Evolutionary conservation across 176 grass and related monocot genomes (phyloP), one percentile per base, ranked within the genome.

Genomic region (Coix lacrymajobi): DNA sequence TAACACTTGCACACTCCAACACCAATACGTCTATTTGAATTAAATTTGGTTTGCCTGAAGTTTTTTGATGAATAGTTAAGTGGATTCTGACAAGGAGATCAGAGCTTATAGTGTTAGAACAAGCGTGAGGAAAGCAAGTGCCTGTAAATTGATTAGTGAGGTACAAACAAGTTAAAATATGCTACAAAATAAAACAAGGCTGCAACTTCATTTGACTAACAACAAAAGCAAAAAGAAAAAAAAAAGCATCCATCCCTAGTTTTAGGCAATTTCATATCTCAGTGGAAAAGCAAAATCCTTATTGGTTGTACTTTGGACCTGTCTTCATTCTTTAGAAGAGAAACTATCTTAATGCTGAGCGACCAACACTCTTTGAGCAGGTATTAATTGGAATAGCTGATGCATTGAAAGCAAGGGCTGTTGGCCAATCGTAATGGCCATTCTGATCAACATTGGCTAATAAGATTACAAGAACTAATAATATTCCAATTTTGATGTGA

Each of bases 401-500:
- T 80, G 44, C 43, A 67, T 11, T 33, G 7, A 40, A 25, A 75
- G 20, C 17, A 49, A 38, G 28, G 36, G 36, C 36, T 79, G 22
- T 73, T 88, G 43, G n/a, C 43, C 44, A 80, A 80, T 54, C 66
- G 68, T n/a, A 7, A 33, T 73, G 37, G 31, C 32, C 62, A 80
- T 74, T 79, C 39, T 74, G 7, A 66, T 71, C 16, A 37, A 41
- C 67, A 46, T 75, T 26, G 22, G 28, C 51, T 76, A 52, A 44
- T 32, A 45, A 69, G 15, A 15, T 87, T 87, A 29, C 66, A 82
- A 70, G 29, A 63, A 80, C 61, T 45, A 54, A 51, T 33, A 41
- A 5, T 1, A 13, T 25, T 41, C 4, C 43, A 66, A 60, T 39
- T 78, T 61, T 74, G 36, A 24, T 66, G 20, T 71, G 30, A 63